Evolutionary conservation across 129 eudicot genomes (phyloP), one percentile per base, ranked within the genome.

Genomic region (Sambucus nigra): DNA sequence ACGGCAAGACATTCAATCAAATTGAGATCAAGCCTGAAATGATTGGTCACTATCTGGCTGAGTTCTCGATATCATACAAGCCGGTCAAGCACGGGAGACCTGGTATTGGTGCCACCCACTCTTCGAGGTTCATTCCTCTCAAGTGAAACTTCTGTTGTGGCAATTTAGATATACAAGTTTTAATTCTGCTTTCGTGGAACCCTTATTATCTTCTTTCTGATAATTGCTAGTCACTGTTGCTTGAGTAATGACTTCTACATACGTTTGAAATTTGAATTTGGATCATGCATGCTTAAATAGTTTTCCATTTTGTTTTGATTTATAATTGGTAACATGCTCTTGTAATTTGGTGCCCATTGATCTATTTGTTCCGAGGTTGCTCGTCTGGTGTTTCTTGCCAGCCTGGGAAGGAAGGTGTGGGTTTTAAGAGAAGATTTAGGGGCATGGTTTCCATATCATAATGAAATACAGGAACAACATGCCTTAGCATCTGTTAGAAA

Each of bases 101-200:
- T 1, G 97, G 97, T 84, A 89, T 89, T 66, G 97, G 97, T 81
- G 97, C 97, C 33, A 89, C 97, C 58, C 97, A 89, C 80, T 89
- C 97, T 48, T 89, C 97, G 25, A 81, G 97, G 75, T 89, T 89
- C 60, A 89, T 89, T 53, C 97, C 97, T 68, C 83, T 89, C 19
- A 89, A 89, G 79, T 89, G 79, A 83, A 63, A 27, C 19, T 4
- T 16, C 7, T 48, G 45, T 24, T 4, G 2, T 26, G 49, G 24
- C 31, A 17, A 31, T 27, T 38, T 25, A 18, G 38, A 24, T 31
- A 55, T 60, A 35, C 32, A 23, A 53, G 29, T 22, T 39, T 13
- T n/a, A 51, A 25, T 31, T 51, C 29, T 47, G 56, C 53, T 46
- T 21, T 52, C 54, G 44, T 53, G 61, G 46, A 64, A 41, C 28